Percentiles rank a stretch among this genome's conserved stretches.
These are phyloP conservation scores for Exophiala sp. DNA, from an alignment of 2,329 filamentous ascomycete genomes.

Conservation along the genomic window DNA sequence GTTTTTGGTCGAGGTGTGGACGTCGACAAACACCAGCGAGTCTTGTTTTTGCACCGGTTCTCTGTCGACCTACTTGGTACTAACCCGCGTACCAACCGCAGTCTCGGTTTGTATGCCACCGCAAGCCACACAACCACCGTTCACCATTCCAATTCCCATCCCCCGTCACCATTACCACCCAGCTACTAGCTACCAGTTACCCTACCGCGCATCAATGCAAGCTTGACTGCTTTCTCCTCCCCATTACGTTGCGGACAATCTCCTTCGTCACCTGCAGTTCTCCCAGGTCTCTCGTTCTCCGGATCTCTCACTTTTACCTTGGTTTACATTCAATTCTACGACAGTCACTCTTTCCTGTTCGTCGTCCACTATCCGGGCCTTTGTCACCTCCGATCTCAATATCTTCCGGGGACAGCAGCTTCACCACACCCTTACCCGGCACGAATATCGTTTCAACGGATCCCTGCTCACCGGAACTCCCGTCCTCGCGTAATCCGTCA, in stretches of 20 bases:
- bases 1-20: neutral
- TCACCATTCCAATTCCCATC: no score
- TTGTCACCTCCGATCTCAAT: neutral
- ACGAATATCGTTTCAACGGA: slow-evolving; percentile 17
- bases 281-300: neutral
- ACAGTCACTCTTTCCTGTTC: slow-evolving; percentile 29
- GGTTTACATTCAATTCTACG: slow-evolving; percentile 6
- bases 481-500: slow-evolving; percentile 13
- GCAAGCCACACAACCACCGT: slow-evolving; percentile 2
- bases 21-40: neutral
- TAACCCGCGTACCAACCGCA: neutral
- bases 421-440: slow-evolving; percentile 9
- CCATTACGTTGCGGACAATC: slow-evolving; percentile 6
- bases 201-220: neutral
- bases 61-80: neutral
- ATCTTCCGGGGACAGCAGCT: neutral
- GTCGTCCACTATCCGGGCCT: slow-evolving; percentile 13
- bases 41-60: neutral
- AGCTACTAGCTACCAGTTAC: neutral
- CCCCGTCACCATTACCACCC: neutral
- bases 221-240: neutral
- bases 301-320: slow-evolving; percentile 10
- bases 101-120: neutral
- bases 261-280: slow-evolving; percentile 6
- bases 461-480: slow-evolving; percentile 14